Conservation (phyloP, 257 asterid genomes). For the Prunella vulgaris region DNA sequence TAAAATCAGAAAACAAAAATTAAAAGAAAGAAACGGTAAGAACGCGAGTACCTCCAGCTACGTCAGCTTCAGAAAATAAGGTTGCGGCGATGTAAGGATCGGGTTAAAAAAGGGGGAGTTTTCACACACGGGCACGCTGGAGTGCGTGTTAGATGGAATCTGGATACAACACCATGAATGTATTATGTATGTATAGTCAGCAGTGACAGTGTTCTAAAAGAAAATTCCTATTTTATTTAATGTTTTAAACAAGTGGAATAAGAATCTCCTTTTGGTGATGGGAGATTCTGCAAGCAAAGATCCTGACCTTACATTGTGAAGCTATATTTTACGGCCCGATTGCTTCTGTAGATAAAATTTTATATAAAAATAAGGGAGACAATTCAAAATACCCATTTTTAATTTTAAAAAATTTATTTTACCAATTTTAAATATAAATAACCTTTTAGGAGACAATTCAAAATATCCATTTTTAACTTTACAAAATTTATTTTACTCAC, state of each 20-base stretch:
- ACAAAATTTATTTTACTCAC: no score
- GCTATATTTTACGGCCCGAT: no score
- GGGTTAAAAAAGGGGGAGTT: background rate
- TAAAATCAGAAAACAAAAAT: no score
- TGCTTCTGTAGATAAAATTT: no score
- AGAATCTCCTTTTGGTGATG: constrained; percentile 1
- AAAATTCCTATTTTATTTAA: background rate
- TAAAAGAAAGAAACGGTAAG: no score
- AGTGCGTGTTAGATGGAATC: constrained; percentile 26
- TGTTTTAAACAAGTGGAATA: background rate
- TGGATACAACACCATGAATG: constrained; percentile 4
- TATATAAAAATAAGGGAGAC: no score
- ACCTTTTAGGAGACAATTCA: no score
- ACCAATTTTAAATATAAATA: no score
- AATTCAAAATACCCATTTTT: no score
- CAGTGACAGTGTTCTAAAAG: background rate
- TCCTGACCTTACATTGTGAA: constrained; percentile 6
- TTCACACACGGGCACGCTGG: constrained; percentile 15
- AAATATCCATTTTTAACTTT: no score
- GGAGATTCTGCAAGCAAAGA: constrained; percentile 9
- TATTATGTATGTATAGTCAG: constrained; percentile 4
- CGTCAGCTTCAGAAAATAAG: constrained; percentile 4
- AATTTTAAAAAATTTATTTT: no score
- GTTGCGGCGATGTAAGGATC: background rate
- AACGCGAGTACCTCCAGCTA: no score